Percentiles rank a stretch among this genome's conserved stretches.
These are phyloP conservation scores for Leucocoprinus leucothites DNA, from an alignment of 768 basidiomycete species.

Conservation along the genomic window DNA sequence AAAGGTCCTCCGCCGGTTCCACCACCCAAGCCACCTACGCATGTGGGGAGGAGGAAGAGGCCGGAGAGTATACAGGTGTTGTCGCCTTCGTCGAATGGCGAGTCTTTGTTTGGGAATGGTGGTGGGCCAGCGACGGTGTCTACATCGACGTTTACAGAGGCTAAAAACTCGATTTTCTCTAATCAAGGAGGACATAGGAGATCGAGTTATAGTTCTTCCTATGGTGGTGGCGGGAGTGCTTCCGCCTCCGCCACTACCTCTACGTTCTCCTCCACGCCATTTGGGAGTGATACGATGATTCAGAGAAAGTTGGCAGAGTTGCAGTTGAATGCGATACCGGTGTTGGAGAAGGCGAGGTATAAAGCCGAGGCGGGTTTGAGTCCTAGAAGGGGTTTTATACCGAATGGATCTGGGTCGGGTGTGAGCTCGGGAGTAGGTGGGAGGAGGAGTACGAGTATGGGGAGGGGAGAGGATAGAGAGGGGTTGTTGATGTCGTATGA, in stretches of 20 bases:
- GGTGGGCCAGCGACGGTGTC: neutral
- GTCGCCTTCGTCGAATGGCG: constrained; percentile 14
- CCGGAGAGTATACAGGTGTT: constrained; percentile 65
- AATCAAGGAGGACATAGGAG: neutral
- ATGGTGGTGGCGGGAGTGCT: neutral
- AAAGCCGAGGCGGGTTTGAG: constrained; percentile 72
- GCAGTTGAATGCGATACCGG: constrained; percentile 42
- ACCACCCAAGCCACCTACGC: constrained; percentile 36
- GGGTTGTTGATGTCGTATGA: constrained; percentile 33
- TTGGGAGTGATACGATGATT: constrained; percentile 18
- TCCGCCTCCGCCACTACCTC: neutral
- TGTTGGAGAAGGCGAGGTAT: constrained; percentile 59
- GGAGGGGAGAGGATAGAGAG: constrained; percentile 33
- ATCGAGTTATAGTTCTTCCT: constrained; percentile 25
- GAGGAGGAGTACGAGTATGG: constrained; percentile 15
- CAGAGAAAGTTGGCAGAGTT: constrained; percentile 41
- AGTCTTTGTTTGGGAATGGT: constrained; percentile 10
- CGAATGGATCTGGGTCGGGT: neutral
- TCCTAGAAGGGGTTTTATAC: constrained; percentile 50
- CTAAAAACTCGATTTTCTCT: neutral
- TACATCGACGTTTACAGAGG: neutral
- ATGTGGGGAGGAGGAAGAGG: constrained; percentile 38
- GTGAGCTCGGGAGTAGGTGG: constrained; percentile 9
- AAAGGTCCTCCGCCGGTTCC: neutral
- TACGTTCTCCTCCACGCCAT: neutral